A percentile compares a stretch with the other conserved stretches of the same genome.
Evolutionary conservation across 2,329 filamentous ascomycete species (phyloP).

Genomic region (Pestalotiopsis fici): DNA sequence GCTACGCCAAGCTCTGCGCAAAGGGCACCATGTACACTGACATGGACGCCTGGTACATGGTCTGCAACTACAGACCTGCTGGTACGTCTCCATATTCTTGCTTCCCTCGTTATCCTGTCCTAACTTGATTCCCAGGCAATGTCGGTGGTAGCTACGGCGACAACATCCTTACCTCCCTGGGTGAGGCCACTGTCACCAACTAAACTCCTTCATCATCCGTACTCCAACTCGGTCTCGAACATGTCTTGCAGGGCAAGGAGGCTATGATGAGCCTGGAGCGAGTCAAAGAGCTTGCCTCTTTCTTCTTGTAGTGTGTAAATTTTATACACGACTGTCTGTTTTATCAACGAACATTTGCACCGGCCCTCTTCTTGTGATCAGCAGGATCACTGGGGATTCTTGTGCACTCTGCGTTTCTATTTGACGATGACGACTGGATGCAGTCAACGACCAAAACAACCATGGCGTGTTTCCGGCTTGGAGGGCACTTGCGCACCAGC

Average conservation of each 20-base stretch:
- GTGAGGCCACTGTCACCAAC: conserved; percentile 27
- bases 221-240: background rate
- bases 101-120: background rate
- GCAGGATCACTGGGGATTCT: background rate
- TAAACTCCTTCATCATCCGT: background rate
- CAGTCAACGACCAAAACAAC: conserved; percentile 9
- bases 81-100: conserved; percentile 53
- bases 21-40: conserved; percentile 45
- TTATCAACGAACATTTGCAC: conserved; percentile 9
- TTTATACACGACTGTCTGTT: conserved; percentile 8
- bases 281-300: conserved; percentile 7
- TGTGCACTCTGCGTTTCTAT: conserved; percentile 8
- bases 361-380: background rate
- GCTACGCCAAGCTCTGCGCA: conserved; percentile 57
- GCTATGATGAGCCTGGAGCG: conserved; percentile 5
- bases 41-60: conserved; percentile 70
- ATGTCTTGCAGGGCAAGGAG: conserved; percentile 11
- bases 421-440: conserved; percentile 14
- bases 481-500: conserved; percentile 1
- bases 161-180: conserved; percentile 49
- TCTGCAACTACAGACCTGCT: conserved; percentile 82
- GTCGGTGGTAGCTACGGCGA: conserved; percentile 48
- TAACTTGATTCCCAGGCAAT: conserved; percentile 43
- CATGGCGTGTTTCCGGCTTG: conserved; percentile 1
- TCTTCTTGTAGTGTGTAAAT: conserved; percentile 11